A percentile compares a stretch with the other conserved stretches of the same genome.
These are phyloP conservation scores for Pyrus pyrifolia DNA, from an alignment of 306 rosid genomes.

Conservation along the genomic window DNA sequence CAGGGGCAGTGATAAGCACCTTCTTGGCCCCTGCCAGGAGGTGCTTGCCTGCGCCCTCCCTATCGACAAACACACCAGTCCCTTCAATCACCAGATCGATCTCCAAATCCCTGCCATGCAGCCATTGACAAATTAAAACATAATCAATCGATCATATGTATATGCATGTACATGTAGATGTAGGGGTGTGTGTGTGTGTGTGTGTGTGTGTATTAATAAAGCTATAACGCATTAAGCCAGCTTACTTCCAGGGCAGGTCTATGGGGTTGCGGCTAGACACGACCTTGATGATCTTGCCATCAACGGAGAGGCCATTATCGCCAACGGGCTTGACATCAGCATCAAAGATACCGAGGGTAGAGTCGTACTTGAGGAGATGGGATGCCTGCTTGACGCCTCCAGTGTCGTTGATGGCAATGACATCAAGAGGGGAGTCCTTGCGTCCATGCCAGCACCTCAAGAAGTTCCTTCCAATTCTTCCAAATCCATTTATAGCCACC, in stretches of 20 bases:
- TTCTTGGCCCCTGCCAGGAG: conserved; percentile 92
- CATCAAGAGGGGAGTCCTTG: conserved; percentile 88
- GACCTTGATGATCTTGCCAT: conserved; percentile 83
- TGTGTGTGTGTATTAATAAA: too few species aligned
- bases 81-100: conserved; percentile 96
- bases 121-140: background rate
- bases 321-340: conserved; percentile 91
- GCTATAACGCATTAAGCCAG: background rate
- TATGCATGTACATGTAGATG: background rate
- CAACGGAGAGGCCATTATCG: conserved; percentile 59
- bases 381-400: conserved; percentile 98
- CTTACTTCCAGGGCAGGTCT: conserved; percentile 91
- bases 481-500: conserved; percentile 94
- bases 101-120: conserved; percentile 58
- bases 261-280: conserved; percentile 76
- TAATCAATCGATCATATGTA: background rate
- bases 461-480: conserved; percentile 94
- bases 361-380: conserved; percentile 96
- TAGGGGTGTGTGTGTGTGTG: too few species aligned
- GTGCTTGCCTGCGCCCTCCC: conserved; percentile 96
- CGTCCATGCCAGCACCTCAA: conserved; percentile 99
- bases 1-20: conserved; percentile 95
- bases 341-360: conserved; percentile 89
- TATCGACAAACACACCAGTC: conserved; percentile 95
- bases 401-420: conserved; percentile 87